These are phyloP conservation scores for Lathyrus aphaca DNA, from an alignment of 306 rosid genomes.

Conservation along the genomic window DNA sequence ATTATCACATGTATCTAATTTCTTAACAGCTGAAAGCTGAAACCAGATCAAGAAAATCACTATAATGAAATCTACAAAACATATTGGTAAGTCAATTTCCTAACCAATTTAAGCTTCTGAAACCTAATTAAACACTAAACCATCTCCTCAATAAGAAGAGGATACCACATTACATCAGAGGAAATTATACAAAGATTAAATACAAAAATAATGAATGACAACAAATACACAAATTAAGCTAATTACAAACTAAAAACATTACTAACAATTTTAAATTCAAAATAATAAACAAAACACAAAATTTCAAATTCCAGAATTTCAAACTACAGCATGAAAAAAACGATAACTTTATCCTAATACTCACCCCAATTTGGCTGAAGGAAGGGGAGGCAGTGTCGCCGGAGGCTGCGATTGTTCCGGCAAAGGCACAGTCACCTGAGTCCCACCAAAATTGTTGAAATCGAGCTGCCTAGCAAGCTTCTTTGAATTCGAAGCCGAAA, in stretches of 20 bases:
- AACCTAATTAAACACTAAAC: background rate
- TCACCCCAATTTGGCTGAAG: slow-evolving; percentile 74
- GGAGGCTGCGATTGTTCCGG: slow-evolving; percentile 41
- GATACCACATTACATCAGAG: background rate
- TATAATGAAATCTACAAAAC: background rate
- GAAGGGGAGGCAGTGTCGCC: slow-evolving; percentile 17
- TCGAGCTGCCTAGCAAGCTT: slow-evolving; percentile 98
- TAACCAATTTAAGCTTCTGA: background rate
- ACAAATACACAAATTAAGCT: background rate
- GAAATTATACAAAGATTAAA: background rate
- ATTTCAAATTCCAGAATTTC: slow-evolving; percentile 27
- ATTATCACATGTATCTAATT: slow-evolving; percentile 31
- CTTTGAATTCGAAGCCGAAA: slow-evolving; percentile 47
- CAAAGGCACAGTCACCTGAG: slow-evolving; percentile 41
- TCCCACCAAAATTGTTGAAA: slow-evolving; percentile 72
- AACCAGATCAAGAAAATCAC: slow-evolving; percentile 12
- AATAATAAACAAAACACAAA: background rate
- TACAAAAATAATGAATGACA: background rate
- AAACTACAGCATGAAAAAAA: background rate
- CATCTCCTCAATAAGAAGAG: background rate
- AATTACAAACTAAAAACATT: slow-evolving; percentile 11
- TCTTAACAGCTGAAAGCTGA: slow-evolving; percentile 27
- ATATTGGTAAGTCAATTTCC: slow-evolving; percentile 29
- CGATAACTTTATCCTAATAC: slow-evolving; percentile 31
- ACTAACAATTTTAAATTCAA: slow-evolving; percentile 2